Conservation (phyloP, 495 filamentous ascomycete genomes). For the Cryomyces antarcticus region DNA sequence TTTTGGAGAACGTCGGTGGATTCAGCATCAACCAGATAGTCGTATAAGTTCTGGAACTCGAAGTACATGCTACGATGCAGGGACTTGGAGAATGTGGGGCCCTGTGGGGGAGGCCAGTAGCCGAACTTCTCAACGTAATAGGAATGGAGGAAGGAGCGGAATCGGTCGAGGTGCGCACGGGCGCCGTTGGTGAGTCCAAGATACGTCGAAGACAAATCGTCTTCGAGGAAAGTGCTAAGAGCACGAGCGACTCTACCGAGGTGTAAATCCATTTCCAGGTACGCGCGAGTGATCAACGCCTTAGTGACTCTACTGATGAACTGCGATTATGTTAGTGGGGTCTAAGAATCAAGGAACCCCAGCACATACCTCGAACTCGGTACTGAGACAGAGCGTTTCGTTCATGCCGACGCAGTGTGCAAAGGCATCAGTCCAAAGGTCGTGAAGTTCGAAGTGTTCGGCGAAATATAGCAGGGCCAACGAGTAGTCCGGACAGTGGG, state of each 20-base stretch:
- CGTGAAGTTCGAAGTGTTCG: slow-evolving; percentile 32
- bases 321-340: slow-evolving; percentile 12
- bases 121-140: slow-evolving; percentile 40
- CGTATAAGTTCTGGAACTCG: slow-evolving; percentile 42
- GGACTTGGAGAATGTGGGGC: slow-evolving; percentile 26
- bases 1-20: slow-evolving; percentile 19
- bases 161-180: slow-evolving; percentile 38
- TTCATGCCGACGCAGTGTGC: slow-evolving; percentile 49
- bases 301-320: slow-evolving; percentile 31
- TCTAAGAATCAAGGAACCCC: background rate
- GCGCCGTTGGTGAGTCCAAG: slow-evolving; percentile 31
- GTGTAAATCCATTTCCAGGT: slow-evolving; percentile 40
- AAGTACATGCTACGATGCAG: slow-evolving; percentile 33
- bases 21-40: slow-evolving; percentile 35
- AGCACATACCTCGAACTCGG: slow-evolving; percentile 33
- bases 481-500: slow-evolving; percentile 36
- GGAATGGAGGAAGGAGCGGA: slow-evolving; percentile 37
- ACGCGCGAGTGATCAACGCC: slow-evolving; percentile 36
- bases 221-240: slow-evolving; percentile 36
- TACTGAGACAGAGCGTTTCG: slow-evolving; percentile 25
- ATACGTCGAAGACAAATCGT: slow-evolving; percentile 34
- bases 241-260: slow-evolving; percentile 26
- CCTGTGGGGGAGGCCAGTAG: slow-evolving; percentile 37
- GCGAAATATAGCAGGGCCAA: slow-evolving; percentile 38
- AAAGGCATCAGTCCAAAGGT: slow-evolving; percentile 42